A percentile compares a stretch with the other conserved stretches of the same genome.
These are phyloP conservation scores for Podosphaera leucotricha DNA, from an alignment of 2,329 filamentous ascomycete genomes.

Conservation along the genomic window DNA sequence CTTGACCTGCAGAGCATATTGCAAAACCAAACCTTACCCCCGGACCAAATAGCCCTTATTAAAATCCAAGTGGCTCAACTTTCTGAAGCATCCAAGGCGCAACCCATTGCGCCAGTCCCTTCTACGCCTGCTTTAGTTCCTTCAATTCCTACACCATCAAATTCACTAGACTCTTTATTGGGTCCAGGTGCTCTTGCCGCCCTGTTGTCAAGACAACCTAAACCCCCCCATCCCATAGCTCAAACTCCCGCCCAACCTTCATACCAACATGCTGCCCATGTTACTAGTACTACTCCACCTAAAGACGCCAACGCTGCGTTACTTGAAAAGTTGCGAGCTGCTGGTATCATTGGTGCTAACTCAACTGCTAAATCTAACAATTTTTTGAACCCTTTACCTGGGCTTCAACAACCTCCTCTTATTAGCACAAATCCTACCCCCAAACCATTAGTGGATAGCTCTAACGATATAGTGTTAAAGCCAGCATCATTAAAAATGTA, in stretches of 20 bases:
- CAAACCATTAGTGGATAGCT: constrained; percentile 9
- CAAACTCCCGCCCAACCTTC: constrained; percentile 20
- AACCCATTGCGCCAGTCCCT: constrained; percentile 16
- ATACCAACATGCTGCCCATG: constrained; percentile 15
- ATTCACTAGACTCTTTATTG: constrained; percentile 31
- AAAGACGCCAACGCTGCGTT: constrained; percentile 23
- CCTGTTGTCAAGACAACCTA: constrained; percentile 29
- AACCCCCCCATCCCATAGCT: constrained; percentile 26
- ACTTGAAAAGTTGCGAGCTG: constrained; percentile 42
- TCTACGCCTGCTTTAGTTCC: constrained; percentile 10
- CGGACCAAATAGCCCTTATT: constrained; percentile 63
- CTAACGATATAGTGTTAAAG: constrained; percentile 33
- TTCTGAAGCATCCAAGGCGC: constrained; percentile 15
- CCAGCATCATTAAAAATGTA: constrained; percentile 52
- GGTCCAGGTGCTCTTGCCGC: constrained; percentile 23
- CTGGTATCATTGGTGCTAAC: constrained; percentile 35
- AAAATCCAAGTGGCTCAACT: constrained; percentile 66
- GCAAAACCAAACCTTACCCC: constrained; percentile 52
- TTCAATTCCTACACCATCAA: constrained; percentile 11
- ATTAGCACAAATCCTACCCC: not conserved
- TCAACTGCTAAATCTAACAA: constrained; percentile 20
- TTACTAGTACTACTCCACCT: constrained; percentile 18
- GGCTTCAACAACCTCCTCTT: constrained; percentile 15
- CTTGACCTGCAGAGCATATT: constrained; percentile 65
- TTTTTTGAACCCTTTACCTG: constrained; percentile 16